Base-by-base conservation (phyloP, 768 basidiomycete genomes). In the Macrocybe gigantea region DNA sequence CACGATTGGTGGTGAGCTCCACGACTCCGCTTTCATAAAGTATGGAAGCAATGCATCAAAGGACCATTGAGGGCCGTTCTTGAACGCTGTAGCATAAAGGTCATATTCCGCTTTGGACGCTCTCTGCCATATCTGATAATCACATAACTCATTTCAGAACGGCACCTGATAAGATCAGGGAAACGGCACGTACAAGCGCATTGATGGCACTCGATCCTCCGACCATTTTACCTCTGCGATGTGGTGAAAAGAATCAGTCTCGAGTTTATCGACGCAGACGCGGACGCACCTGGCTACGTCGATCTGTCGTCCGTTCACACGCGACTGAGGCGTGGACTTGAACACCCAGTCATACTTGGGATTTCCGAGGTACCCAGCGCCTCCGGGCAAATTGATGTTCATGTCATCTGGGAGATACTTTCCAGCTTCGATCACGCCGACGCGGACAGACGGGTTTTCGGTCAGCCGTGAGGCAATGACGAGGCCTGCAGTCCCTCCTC, bases 351-450 rank as follows among this genome's bases (percentile, higher is more conserved):
- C 52, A 12, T 47, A 43, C 1, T 45, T 41, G 14, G 52, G 38
- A 22, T 50, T 50, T 10, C 46, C 42, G 5, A 46, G 40, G 35
- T 30, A 38, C 5, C 49, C 46, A 47, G 52, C 45, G 35, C 45
- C 39, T 37, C 58, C 56, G 9, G 57, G 54, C 9, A 56, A 41
- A 5, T 49, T 47, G 38, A 57, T 44, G 22, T 50, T 33, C 14
- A 47, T 48, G 33, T 57, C 56, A 38, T 55, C 48, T 1, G 54
- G 50, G 49, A 57, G 54, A 47, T 53, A 53, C 11, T 50, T 42
- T 5, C 64, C 64, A 13, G 64, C 42, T 42, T 65, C 64, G 10
- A 65, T 52, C 11, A 65, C 63, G 15, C 60, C 57, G 13, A 65
- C 55, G 12, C 45, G 55, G 41, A 60, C 41, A 7, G 48, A 41